These are phyloP conservation scores for Phytophthora kernoviae DNA, from an alignment of 352 stramenopile genomes.

Conservation along the genomic window DNA sequence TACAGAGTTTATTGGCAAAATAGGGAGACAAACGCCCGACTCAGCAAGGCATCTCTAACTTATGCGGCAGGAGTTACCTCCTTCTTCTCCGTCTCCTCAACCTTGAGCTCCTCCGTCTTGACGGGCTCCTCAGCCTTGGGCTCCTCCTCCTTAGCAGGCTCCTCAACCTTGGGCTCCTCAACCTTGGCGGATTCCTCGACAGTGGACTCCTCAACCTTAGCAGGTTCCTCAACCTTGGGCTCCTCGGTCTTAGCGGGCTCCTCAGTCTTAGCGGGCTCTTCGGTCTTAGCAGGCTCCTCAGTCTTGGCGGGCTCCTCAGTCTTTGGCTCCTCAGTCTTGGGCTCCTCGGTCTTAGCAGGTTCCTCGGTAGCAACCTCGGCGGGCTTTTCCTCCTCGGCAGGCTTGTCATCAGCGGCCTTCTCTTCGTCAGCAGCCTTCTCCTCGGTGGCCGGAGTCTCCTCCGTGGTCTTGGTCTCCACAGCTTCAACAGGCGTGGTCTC, in stretches of 20 bases:
- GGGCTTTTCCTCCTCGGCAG: background rate
- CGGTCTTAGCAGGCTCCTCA: slow-evolving; percentile 7
- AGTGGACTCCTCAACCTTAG: background rate
- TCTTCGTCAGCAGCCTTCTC: slow-evolving; percentile 9
- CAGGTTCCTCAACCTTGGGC: background rate
- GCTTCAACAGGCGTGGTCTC: slow-evolving; percentile 19
- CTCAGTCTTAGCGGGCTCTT: slow-evolving; percentile 2
- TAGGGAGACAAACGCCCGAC: slow-evolving; percentile 7
- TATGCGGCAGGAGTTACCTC: slow-evolving; percentile 24
- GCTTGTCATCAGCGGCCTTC: slow-evolving; percentile 2
- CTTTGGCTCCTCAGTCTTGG: slow-evolving; percentile 13
- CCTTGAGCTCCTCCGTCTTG: slow-evolving; percentile 8
- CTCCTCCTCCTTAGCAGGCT: slow-evolving; percentile 6
- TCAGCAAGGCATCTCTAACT: slow-evolving; percentile 26
- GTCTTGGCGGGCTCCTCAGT: slow-evolving; percentile 11
- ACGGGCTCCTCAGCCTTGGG: slow-evolving; percentile 14
- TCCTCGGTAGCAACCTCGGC: slow-evolving; percentile 1
- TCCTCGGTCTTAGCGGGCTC: slow-evolving; percentile 3
- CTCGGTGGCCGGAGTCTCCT: slow-evolving; percentile 24
- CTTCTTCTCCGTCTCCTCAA: slow-evolving; percentile 20
- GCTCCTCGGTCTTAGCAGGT: slow-evolving; percentile 5
- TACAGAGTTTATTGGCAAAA: slow-evolving; percentile 40
- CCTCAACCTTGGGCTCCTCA: background rate
- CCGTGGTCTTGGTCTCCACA: slow-evolving; percentile 19
- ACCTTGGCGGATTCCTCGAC: slow-evolving; percentile 4